These are phyloP conservation scores for Didymella glomerata DNA, from an alignment of 2,329 filamentous ascomycete genomes.

Conservation along the genomic window DNA sequence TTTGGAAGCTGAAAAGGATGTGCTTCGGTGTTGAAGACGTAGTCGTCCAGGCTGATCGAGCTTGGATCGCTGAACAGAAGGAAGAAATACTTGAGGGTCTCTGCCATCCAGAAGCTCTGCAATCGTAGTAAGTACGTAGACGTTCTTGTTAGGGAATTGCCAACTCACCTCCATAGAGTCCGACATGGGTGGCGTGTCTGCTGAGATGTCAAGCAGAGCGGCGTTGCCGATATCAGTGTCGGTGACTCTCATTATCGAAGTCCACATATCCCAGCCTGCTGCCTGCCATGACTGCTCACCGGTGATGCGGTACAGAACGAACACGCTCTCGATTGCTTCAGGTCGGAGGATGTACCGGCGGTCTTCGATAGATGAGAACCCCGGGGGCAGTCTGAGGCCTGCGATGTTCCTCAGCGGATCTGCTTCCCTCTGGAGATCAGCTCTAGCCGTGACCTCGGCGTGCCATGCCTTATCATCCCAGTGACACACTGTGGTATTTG, in stretches of 20 bases:
- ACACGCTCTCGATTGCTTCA: constrained; percentile 69
- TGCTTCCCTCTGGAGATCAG: constrained; percentile 37
- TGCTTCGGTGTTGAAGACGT: constrained; percentile 60
- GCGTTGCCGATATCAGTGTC: constrained; percentile 58
- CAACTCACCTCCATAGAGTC: constrained; percentile 57
- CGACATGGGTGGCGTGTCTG: constrained; percentile 47
- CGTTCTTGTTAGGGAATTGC: not conserved
- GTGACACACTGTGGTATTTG: constrained; percentile 52
- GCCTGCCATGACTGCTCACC: constrained; percentile 60
- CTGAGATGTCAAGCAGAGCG: constrained; percentile 55
- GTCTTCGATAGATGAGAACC: constrained; percentile 56
- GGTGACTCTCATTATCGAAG: constrained; percentile 54
- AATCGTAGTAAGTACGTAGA: constrained; percentile 19
- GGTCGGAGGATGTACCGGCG: constrained; percentile 59
- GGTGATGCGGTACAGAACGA: constrained; percentile 67
- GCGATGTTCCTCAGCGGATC: constrained; percentile 50
- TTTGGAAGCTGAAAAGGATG: constrained; percentile 54
- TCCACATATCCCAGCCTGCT: constrained; percentile 61
- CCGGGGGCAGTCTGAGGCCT: constrained; percentile 52
- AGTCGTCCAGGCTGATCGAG: constrained; percentile 56
- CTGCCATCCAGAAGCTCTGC: constrained; percentile 59
- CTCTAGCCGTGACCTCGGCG: constrained; percentile 46
- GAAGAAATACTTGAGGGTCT: constrained; percentile 62
- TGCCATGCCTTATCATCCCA: constrained; percentile 65
- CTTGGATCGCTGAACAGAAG: constrained; percentile 56